Percentiles rank a stretch among this genome's conserved stretches.
Evolutionary conservation across 176 grass and related monocot genomes (phyloP).

Genomic region (Poa pratensis): DNA sequence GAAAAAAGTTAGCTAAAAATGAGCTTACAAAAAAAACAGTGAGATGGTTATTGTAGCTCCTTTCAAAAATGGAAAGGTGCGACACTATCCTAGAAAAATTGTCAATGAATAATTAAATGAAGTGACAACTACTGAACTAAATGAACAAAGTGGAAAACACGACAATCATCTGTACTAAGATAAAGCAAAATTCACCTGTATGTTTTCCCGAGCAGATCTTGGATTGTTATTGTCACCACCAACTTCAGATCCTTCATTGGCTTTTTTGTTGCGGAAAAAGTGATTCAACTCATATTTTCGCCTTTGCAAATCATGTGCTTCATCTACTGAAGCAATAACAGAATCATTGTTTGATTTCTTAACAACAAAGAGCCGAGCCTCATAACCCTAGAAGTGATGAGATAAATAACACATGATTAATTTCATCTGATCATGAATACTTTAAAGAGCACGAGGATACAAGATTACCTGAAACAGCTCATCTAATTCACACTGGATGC

Average conservation of each 20-base stretch:
- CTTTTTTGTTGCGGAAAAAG: conserved; percentile 78
- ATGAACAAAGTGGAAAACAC: conserved; percentile 39
- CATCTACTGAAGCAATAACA: conserved; percentile 81
- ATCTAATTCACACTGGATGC: conserved; percentile 93
- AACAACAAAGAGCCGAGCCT: conserved; percentile 79
- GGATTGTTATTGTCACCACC: conserved; percentile 52
- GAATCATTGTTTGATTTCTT: conserved; percentile 79
- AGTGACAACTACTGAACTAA: conserved; percentile 19
- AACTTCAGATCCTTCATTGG: conserved; percentile 58
- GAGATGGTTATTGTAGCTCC: background rate
- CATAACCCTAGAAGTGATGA: conserved; percentile 70
- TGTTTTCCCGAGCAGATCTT: conserved; percentile 68
- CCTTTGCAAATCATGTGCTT: conserved; percentile 74
- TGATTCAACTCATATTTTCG: conserved; percentile 82
- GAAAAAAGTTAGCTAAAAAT: background rate
- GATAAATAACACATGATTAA: conserved; percentile 33
- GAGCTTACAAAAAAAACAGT: background rate
- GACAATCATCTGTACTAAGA: background rate
- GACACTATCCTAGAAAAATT: background rate
- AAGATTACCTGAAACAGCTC: conserved; percentile 72
- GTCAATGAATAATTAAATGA: background rate
- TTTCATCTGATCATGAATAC: conserved; percentile 30
- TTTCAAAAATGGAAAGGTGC: background rate
- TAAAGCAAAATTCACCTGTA: conserved; percentile 64
- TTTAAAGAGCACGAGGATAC: background rate